A percentile compares a stretch with the other conserved stretches of the same genome.
These are phyloP conservation scores for Starmerella sirachaensis DNA, from an alignment of 805 yeast genomes.

Conservation along the genomic window DNA sequence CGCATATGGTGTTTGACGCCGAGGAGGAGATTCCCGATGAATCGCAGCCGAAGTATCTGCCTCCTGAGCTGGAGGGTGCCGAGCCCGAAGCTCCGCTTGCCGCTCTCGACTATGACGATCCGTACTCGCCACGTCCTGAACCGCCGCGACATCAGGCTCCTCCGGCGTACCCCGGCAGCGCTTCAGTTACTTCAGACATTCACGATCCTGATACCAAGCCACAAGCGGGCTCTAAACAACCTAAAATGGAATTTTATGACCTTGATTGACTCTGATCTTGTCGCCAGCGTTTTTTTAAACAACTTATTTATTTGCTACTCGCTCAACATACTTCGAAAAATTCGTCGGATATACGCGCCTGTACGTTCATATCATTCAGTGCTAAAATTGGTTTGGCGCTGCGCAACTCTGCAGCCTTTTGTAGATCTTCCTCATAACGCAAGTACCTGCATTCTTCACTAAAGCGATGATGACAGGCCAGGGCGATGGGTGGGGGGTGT, in stretches of 20 bases:
- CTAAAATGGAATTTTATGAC: slow-evolving; percentile 13
- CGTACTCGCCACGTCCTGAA: slow-evolving; percentile 6
- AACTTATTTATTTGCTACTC: neutral
- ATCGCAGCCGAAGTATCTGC: slow-evolving; percentile 3
- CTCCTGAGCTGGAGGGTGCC: slow-evolving; percentile 11
- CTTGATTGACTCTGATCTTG: slow-evolving; percentile 7
- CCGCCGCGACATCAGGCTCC: slow-evolving; percentile 1
- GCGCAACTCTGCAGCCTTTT: too few relatives aligned
- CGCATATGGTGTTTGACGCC: slow-evolving; percentile 23
- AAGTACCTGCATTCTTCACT: too few relatives aligned
- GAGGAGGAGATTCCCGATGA: slow-evolving; percentile 6
- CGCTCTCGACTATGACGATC: slow-evolving; percentile 15
- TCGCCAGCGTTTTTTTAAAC: slow-evolving; percentile 1
- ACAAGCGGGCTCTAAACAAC: neutral
- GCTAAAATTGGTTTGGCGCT: too few relatives aligned
- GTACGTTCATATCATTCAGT: too few relatives aligned
- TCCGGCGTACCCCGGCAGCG: neutral
- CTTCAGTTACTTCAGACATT: neutral
- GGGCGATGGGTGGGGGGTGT: too few relatives aligned
- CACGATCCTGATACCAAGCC: neutral
- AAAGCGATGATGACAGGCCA: too few relatives aligned
- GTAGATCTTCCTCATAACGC: too few relatives aligned
- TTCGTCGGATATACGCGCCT: too few relatives aligned
- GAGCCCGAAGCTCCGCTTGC: slow-evolving; percentile 11
- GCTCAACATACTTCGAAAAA: too few relatives aligned